phyloP scores from a whole-genome alignment of 2,329 filamentous ascomycete genomes.

The Stagonosporopsis tanaceti region DNA sequence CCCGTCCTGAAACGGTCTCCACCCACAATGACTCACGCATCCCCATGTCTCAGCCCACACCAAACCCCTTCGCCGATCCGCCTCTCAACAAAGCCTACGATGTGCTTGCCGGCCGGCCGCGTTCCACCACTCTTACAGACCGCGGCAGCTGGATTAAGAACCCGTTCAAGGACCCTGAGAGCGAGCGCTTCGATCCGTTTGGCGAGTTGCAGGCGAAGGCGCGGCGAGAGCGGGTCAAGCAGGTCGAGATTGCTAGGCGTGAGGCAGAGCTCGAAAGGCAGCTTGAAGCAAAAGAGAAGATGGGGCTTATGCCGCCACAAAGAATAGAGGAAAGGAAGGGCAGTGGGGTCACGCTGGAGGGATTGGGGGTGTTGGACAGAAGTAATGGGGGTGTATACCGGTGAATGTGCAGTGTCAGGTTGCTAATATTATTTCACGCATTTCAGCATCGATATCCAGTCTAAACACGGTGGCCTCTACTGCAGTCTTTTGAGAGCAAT shows the following conservation, averaged over 20 bases:
- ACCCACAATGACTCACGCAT: conserved; percentile 36
- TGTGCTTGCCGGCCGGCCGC: conserved; percentile 41
- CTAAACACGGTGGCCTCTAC: not conserved
- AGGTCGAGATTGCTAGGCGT: conserved; percentile 35
- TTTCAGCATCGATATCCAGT: not conserved
- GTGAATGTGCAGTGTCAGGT: conserved; percentile 4
- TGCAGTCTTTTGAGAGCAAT: not conserved
- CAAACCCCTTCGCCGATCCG: conserved; percentile 48
- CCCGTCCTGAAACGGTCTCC: conserved; percentile 45
- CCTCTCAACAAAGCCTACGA: conserved; percentile 49
- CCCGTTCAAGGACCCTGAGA: conserved; percentile 45
- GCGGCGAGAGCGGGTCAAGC: conserved; percentile 33
- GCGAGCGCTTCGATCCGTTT: conserved; percentile 49
- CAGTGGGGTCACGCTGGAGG: conserved; percentile 36
- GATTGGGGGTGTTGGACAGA: conserved; percentile 36
- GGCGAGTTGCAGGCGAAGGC: conserved; percentile 47
- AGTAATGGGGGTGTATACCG: conserved; percentile 26
- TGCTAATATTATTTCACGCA: not conserved
- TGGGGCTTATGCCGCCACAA: conserved; percentile 33
- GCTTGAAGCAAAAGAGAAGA: conserved; percentile 38
- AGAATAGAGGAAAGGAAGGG: conserved; percentile 28
- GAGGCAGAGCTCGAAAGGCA: conserved; percentile 33
- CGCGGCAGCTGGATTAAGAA: conserved; percentile 46
- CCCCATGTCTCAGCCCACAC: conserved; percentile 33
- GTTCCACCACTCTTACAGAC: conserved; percentile 47